Conservation (phyloP, 1,139 yeast genomes). For the Hyphopichia buzzinii region DNA sequence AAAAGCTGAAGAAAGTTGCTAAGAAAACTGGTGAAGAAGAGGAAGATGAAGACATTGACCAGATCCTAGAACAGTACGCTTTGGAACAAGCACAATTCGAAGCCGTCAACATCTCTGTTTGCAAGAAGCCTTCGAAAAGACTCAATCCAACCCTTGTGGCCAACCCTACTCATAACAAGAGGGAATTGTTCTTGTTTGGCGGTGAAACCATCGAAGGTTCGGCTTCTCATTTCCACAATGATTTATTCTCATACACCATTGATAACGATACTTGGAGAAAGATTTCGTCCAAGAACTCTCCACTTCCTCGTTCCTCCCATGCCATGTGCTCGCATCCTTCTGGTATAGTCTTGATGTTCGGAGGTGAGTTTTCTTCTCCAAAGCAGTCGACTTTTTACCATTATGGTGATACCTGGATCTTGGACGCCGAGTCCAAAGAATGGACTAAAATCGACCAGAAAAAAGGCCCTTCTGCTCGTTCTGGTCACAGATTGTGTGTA, state of each 20-base stretch:
- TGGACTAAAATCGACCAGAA: constrained; percentile 85
- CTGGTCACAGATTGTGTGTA: constrained; percentile 86
- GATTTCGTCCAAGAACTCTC: constrained; percentile 78
- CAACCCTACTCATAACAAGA: constrained; percentile 71
- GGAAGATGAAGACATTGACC: constrained; percentile 90
- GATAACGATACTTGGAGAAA: constrained; percentile 84
- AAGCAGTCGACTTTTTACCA: constrained; percentile 95
- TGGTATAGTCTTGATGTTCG: constrained; percentile 81
- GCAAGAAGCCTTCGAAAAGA: constrained; percentile 63
- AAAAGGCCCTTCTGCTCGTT: constrained; percentile 74
- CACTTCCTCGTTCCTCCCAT: constrained; percentile 91
- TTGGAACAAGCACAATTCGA: constrained; percentile 76
- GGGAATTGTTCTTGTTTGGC: constrained; percentile 82
- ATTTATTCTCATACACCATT: constrained; percentile 67
- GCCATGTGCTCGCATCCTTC: constrained; percentile 93
- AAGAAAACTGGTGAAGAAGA: constrained; percentile 73
- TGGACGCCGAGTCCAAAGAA: constrained; percentile 80
- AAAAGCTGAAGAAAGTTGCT: constrained; percentile 70
- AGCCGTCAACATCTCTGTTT: constrained; percentile 61
- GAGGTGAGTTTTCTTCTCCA: constrained; percentile 97
- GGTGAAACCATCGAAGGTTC: constrained; percentile 71
- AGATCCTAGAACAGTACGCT: constrained; percentile 74
- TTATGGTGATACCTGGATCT: constrained; percentile 93
- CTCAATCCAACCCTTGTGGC: constrained; percentile 75
- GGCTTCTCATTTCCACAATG: constrained; percentile 75